These are phyloP conservation scores for Leptomonas pyrrhocoris DNA, from an alignment of 208 protist species.

Conservation along the genomic window DNA sequence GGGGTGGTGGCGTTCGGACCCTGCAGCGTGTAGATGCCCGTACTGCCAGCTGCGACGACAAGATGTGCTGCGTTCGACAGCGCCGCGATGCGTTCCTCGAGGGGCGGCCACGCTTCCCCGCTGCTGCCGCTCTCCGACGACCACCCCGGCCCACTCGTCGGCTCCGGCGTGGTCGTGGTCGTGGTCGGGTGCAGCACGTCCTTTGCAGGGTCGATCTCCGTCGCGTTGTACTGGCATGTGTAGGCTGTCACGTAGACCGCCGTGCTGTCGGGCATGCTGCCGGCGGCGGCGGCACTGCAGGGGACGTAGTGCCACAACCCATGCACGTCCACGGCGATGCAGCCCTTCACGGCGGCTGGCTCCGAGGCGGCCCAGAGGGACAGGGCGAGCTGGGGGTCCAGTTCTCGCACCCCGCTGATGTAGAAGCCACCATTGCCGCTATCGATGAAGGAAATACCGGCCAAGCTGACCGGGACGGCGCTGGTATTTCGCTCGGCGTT, in stretches of 20 bases:
- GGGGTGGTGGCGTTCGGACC: conserved; percentile 13
- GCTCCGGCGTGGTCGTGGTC: conserved; percentile 22
- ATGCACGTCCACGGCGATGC: conserved; percentile 39
- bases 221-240: conserved; percentile 51
- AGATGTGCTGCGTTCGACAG: conserved; percentile 61
- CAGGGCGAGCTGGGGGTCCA: conserved; percentile 35
- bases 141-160: conserved; percentile 18
- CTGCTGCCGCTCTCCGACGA: conserved; percentile 19
- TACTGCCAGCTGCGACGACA: conserved; percentile 62
- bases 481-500: neutral
- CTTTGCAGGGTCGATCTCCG: conserved; percentile 26
- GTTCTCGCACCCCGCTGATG: conserved; percentile 42
- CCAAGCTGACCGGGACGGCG: conserved; percentile 29
- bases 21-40: conserved; percentile 59
- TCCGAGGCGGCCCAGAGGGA: conserved; percentile 51
- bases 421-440: conserved; percentile 49
- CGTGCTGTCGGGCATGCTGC: conserved; percentile 20
- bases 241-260: conserved; percentile 37
- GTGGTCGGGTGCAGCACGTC: conserved; percentile 21
- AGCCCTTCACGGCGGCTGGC: conserved; percentile 50
- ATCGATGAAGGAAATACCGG: conserved; percentile 60
- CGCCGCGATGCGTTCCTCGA: conserved; percentile 43
- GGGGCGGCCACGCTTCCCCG: conserved; percentile 14
- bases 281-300: conserved; percentile 34
- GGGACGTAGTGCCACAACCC: conserved; percentile 59